Evolutionary conservation across 2,329 filamentous ascomycete genomes (phyloP).

Genomic region (Sclerotinia spermophila): DNA sequence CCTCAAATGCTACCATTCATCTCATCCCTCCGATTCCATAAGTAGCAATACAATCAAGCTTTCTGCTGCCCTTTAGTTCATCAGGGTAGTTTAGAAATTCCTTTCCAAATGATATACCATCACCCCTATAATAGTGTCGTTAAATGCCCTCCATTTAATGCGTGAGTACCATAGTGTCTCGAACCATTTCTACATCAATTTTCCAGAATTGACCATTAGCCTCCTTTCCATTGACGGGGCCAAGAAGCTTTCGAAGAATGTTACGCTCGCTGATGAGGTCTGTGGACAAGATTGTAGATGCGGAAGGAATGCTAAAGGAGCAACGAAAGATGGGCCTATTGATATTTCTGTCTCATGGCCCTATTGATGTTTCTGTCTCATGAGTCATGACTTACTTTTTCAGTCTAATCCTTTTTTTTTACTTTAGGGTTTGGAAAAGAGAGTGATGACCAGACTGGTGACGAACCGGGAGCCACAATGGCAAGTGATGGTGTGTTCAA

Average conservation of each 20-base stretch:
- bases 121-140: conserved; percentile 26
- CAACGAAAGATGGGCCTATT: conserved; percentile 33
- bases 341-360: conserved; percentile 33
- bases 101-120: conserved; percentile 37
- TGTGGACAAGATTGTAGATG: conserved; percentile 28
- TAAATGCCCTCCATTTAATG: conserved; percentile 31
- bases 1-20: conserved; percentile 34
- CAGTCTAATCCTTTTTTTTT: conserved; percentile 25
- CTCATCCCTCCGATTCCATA: conserved; percentile 33
- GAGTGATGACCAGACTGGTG: conserved; percentile 22
- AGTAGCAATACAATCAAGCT: conserved; percentile 31
- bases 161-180: conserved; percentile 37
- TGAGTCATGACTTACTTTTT: no score
- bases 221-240: conserved; percentile 31
- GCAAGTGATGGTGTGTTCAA: conserved; percentile 19
- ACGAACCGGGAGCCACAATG: conserved; percentile 29
- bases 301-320: conserved; percentile 26
- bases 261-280: conserved; percentile 36
- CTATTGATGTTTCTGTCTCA: conserved; percentile 36
- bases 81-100: conserved; percentile 29
- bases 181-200: conserved; percentile 37
- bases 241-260: conserved; percentile 33
- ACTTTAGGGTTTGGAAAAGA: conserved; percentile 25
- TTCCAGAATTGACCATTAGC: conserved; percentile 34
- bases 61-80: conserved; percentile 26